These are phyloP conservation scores for Fagopyrum homotropicum DNA, from an alignment of 148 eudicot genomes.

Conservation along the genomic window DNA sequence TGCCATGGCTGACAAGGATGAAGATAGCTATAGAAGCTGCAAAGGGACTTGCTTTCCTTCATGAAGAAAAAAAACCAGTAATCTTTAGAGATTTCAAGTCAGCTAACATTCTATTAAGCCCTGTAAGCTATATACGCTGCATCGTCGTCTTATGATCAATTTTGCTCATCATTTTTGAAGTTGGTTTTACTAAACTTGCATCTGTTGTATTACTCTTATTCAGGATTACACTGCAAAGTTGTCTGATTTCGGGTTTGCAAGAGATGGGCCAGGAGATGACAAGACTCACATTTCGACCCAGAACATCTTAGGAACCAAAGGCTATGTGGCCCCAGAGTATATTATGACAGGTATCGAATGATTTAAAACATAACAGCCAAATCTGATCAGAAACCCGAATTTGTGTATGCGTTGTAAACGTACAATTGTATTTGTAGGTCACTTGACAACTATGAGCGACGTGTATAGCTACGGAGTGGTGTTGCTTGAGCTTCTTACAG, in stretches of 20 bases:
- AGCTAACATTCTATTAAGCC: conserved; percentile 58
- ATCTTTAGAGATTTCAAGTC: conserved; percentile 73
- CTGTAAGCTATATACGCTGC: conserved; percentile 39
- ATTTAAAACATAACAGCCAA: neutral
- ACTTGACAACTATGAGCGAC: conserved; percentile 50
- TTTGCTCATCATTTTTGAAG: neutral
- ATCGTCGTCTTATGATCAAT: neutral
- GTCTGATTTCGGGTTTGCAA: conserved; percentile 70
- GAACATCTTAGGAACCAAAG: conserved; percentile 59
- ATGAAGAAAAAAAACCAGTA: conserved; percentile 59
- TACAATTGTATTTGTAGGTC: conserved; percentile 29
- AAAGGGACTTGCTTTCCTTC: conserved; percentile 73
- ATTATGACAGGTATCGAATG: conserved; percentile 39
- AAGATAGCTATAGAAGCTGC: conserved; percentile 74
- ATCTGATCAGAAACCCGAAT: no score
- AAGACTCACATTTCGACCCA: conserved; percentile 51
- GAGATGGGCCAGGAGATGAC: conserved; percentile 66
- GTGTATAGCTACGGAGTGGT: conserved; percentile 60
- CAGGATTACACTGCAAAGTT: conserved; percentile 60
- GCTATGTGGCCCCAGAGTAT: conserved; percentile 57
- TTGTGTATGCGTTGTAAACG: neutral
- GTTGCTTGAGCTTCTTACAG: conserved; percentile 41
- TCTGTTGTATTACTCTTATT: neutral
- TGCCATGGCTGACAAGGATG: conserved; percentile 70
- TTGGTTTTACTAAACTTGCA: conserved; percentile 2